Base-by-base conservation (phyloP, 2,329 filamentous ascomycete genomes). In the Botrytis squamosa region DNA sequence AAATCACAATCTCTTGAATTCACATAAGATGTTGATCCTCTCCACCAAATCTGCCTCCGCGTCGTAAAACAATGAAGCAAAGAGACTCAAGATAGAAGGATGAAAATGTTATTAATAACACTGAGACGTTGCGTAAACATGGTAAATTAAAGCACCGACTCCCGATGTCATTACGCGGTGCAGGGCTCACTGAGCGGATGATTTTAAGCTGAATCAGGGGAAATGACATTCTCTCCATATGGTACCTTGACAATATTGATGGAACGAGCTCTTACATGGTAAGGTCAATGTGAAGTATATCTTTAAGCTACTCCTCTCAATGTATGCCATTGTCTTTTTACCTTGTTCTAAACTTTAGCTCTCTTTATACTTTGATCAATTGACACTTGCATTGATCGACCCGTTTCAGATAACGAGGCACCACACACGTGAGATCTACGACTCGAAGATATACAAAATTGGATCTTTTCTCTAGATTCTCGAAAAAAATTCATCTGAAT, bases 101-200 rank as follows among this genome's bases (percentile, higher is more conserved):
- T 42, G 38, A 16, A 12, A 29, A 42, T 29, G 22, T 42, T 42
- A 8, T 40, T 29, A n/a, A 42, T 22, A n/a, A 25, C 7, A 55
- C 38, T 69, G 66, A 33, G 38, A 57, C 59, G 44, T 42, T 42
- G 25, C 59, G 20, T 33, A 33, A 40, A 52, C 59, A 42, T 40
- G n/a, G 44, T 71, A 63, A 71, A 65, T 71, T 52, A 71, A 71
- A 71, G 59, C 33, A 71, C 33, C 25, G 60, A 71, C 60, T 22
- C 7, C 33, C 49, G 36, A 42, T 55, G 20, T 52, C 42, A 71
- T 18, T 55, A 65, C 69, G 69, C 57, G 18, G 33, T 40, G 25
- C 65, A 55, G 36, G 65, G 65, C 49, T 68, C 49, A 29, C 46
- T 22, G 1, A 22, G 36, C 36, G 49, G 36, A 42, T 18, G 16